These are phyloP conservation scores for Epichloe glyceriae DNA, from an alignment of 2,329 filamentous ascomycete species.

Conservation along the genomic window DNA sequence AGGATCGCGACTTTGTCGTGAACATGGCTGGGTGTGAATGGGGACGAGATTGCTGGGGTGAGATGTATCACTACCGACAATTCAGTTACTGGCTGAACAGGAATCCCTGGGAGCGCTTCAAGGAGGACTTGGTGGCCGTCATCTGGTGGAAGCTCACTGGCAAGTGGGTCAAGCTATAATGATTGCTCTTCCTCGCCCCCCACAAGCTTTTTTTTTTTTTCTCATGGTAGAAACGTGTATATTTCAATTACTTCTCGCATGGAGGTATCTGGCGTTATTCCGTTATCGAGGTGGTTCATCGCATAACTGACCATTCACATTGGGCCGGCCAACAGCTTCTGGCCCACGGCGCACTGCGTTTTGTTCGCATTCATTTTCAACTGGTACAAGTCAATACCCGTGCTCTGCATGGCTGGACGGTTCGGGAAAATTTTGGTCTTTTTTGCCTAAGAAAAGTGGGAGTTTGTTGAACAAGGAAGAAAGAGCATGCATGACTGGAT, in stretches of 20 bases:
- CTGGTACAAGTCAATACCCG: neutral
- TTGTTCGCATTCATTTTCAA: neutral
- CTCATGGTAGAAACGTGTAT: neutral
- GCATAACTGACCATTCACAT: neutral
- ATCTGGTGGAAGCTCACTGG: conserved; percentile 53
- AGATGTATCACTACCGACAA: conserved; percentile 93
- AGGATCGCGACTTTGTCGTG: conserved; percentile 82
- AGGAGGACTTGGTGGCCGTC: conserved; percentile 49
- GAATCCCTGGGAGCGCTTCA: conserved; percentile 64
- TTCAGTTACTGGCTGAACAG: conserved; percentile 84
- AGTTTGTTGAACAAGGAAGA: neutral
- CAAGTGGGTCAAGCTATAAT: conserved; percentile 41
- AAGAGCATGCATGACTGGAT: neutral
- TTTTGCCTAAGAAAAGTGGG: neutral
- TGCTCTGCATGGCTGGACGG: neutral
- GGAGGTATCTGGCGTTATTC: neutral
- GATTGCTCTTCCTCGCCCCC: neutral
- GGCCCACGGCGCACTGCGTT: neutral
- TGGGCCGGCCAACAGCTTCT: neutral
- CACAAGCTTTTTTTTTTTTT: neutral
- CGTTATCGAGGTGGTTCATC: neutral
- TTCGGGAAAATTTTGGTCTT: neutral
- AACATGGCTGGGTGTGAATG: conserved; percentile 98
- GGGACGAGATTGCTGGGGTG: conserved; percentile 93
- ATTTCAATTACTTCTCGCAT: neutral